These are phyloP conservation scores for Microdochium bolleyi DNA, from an alignment of 2,329 filamentous ascomycete species.

Conservation along the genomic window DNA sequence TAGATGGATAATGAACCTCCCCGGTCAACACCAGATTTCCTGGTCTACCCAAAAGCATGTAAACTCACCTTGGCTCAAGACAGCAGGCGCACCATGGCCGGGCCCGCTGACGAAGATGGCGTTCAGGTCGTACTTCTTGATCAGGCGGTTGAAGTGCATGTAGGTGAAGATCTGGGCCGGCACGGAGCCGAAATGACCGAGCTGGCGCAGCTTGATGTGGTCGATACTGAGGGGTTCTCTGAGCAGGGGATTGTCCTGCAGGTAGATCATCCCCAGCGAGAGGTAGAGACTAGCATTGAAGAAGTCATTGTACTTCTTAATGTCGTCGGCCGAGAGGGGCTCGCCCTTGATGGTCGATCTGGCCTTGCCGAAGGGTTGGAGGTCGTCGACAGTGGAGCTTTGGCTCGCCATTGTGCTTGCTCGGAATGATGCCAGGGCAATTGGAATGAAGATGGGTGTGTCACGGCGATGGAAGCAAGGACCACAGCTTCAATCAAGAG, in stretches of 20 bases:
- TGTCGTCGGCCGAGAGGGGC: slow-evolving; percentile 57
- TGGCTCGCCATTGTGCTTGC: neutral
- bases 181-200: slow-evolving; percentile 64
- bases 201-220: slow-evolving; percentile 64
- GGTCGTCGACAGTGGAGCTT: slow-evolving; percentile 37
- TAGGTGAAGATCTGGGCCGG: slow-evolving; percentile 77
- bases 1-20: neutral
- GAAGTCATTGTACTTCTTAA: slow-evolving; percentile 62
- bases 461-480: neutral
- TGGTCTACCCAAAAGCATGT: too few species aligned
- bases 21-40: neutral
- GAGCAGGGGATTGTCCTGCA: slow-evolving; percentile 65
- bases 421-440: neutral
- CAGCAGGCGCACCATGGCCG: slow-evolving; percentile 69
- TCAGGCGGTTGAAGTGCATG: slow-evolving; percentile 75
- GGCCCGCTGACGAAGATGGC: slow-evolving; percentile 68
- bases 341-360: slow-evolving; percentile 55
- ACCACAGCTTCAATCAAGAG: neutral
- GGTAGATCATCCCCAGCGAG: slow-evolving; percentile 73
- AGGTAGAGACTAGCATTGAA: slow-evolving; percentile 71
- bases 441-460: neutral
- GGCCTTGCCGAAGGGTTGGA: slow-evolving; percentile 57
- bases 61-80: slow-evolving; percentile 32
- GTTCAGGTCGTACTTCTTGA: slow-evolving; percentile 72
- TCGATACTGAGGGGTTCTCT: slow-evolving; percentile 59